Conservation (phyloP, 306 rosid species). For the Cyclanthera cordifolia region DNA sequence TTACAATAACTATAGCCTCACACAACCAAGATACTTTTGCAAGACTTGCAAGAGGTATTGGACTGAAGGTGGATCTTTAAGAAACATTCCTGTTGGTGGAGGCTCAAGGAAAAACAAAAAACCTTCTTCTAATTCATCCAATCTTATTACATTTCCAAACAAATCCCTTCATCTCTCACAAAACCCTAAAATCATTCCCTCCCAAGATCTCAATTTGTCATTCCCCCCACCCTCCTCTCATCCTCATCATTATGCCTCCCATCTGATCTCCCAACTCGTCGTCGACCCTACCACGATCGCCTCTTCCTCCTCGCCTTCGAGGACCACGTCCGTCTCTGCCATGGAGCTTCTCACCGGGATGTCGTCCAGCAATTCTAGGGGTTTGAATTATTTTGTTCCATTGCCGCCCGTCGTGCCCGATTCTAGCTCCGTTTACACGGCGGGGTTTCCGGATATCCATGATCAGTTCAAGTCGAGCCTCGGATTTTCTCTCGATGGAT, state of each 20-base stretch:
- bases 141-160: conserved; percentile 16
- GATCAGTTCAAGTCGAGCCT: conserved; percentile 48
- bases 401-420: conserved; percentile 20
- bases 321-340: conserved; percentile 39
- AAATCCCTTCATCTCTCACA: conserved; percentile 34
- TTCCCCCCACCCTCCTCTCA: conserved; percentile 27
- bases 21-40: conserved; percentile 82
- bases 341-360: conserved; percentile 56
- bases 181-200: conserved; percentile 23
- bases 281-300: conserved; percentile 8
- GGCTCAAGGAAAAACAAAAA: conserved; percentile 74
- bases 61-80: conserved; percentile 78
- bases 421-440: conserved; percentile 24
- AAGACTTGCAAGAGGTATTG: conserved; percentile 81
- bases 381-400: conserved; percentile 45
- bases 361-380: conserved; percentile 34
- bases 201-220: conserved; percentile 55
- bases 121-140: conserved; percentile 19
- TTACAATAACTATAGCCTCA: conserved; percentile 79
- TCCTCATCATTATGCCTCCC: conserved; percentile 9
- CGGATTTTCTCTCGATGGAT: conserved; percentile 52
- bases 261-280: conserved; percentile 22
- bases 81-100: conserved; percentile 88
- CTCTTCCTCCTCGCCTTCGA: background rate
- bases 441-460: conserved; percentile 31